Conservation (phyloP, 2,329 filamentous ascomycete species). For the Emergomyces africanus region DNA sequence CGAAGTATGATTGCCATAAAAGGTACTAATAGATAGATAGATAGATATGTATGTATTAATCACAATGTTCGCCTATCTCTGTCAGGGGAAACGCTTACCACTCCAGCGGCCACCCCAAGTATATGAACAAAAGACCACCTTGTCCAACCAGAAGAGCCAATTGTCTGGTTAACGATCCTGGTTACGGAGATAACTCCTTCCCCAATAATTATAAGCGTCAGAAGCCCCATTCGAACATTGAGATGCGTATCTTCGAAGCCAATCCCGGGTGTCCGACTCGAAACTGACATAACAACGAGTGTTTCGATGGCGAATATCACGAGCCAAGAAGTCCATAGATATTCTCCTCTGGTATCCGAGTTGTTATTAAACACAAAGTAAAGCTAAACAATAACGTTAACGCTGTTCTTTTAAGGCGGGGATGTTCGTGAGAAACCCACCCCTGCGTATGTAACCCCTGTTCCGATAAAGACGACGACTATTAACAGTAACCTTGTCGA, state of each 20-base stretch:
- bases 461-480: conserved; percentile 17
- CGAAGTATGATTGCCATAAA: conserved; percentile 51
- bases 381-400: conserved; percentile 14
- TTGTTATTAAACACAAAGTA: conserved; percentile 21
- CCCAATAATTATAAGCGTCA: conserved; percentile 55
- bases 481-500: conserved; percentile 19
- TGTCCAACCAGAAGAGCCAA: conserved; percentile 27
- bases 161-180: conserved; percentile 41
- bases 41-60: background rate
- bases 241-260: conserved; percentile 51
- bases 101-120: conserved; percentile 25
- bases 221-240: conserved; percentile 49
- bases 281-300: conserved; percentile 39
- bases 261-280: conserved; percentile 43
- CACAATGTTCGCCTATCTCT: background rate
- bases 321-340: conserved; percentile 43
- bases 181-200: conserved; percentile 52
- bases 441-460: conserved; percentile 18
- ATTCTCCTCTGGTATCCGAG: conserved; percentile 12
- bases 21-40: conserved; percentile 36
- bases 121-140: conserved; percentile 28
- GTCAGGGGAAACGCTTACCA: conserved; percentile 18
- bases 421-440: conserved; percentile 10
- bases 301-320: conserved; percentile 42
- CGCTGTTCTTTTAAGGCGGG: background rate